Percentiles rank a stretch among this genome's conserved stretches.
Evolutionary conservation across 2,329 filamentous ascomycete genomes (phyloP).

Genomic region (Pyricularia sp.): DNA sequence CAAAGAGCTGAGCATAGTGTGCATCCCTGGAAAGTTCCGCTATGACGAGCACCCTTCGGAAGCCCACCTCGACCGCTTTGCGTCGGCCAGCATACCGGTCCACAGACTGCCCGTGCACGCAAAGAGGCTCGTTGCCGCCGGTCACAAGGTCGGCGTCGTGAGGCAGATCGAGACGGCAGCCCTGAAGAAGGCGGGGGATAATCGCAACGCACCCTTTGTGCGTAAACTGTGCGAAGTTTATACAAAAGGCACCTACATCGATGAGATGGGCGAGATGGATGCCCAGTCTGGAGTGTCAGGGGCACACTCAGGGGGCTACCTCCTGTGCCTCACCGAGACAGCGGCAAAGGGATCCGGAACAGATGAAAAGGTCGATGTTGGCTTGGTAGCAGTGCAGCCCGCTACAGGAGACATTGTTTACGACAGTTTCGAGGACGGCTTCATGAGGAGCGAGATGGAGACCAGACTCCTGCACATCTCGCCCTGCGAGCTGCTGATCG

Average conservation of each 20-base stretch:
- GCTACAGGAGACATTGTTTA: constrained; percentile 93
- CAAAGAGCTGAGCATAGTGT: constrained; percentile 86
- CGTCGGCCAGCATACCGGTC: constrained; percentile 88
- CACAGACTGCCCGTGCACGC: constrained; percentile 87
- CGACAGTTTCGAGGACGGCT: constrained; percentile 90
- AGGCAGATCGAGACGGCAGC: constrained; percentile 91
- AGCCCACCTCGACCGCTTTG: constrained; percentile 82
- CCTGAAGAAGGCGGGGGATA: constrained; percentile 88
- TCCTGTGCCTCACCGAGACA: constrained; percentile 82
- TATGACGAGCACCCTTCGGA: constrained; percentile 93
- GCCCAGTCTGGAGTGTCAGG: constrained; percentile 26
- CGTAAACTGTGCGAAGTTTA: constrained; percentile 92
- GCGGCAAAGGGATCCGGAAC: constrained; percentile 67
- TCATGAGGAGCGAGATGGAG: constrained; percentile 94
- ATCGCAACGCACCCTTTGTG: constrained; percentile 82
- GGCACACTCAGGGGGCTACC: constrained; percentile 61
- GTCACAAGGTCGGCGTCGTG: constrained; percentile 92
- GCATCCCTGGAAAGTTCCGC: constrained; percentile 87
- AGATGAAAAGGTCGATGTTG: constrained; percentile 87
- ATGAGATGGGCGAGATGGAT: constrained; percentile 75
- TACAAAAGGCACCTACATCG: constrained; percentile 95
- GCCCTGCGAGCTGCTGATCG: constrained; percentile 86
- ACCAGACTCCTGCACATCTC: constrained; percentile 91
- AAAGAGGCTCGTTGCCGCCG: constrained; percentile 80
- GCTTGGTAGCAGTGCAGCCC: constrained; percentile 86